Conservation (phyloP, 805 yeast genomes). For the Sugiyamaella valdiviana region DNA sequence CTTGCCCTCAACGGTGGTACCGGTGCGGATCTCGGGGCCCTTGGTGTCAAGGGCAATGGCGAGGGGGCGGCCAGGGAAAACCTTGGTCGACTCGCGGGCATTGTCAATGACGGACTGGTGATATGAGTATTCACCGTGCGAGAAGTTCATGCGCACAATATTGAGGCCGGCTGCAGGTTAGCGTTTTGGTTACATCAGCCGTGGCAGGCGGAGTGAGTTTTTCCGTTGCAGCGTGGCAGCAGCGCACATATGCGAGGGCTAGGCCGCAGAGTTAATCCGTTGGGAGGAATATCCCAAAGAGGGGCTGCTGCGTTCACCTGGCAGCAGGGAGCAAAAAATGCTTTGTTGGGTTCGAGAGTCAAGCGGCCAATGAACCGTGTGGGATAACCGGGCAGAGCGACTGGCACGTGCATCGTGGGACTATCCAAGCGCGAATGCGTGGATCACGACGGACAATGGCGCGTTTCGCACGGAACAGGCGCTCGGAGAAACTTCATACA, state of each 20-base stretch:
- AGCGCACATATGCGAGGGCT: not conserved
- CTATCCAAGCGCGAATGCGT: too few species aligned
- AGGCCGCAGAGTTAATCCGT: not conserved
- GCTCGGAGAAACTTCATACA: too few species aligned
- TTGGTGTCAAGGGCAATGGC: slow-evolving; percentile 98
- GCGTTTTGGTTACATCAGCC: not conserved
- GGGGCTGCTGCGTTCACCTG: not conserved
- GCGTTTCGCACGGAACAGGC: too few species aligned
- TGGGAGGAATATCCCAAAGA: not conserved
- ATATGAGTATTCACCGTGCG: slow-evolving; percentile 97
- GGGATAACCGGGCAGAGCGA: not conserved
- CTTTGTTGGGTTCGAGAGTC: not conserved
- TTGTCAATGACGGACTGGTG: slow-evolving; percentile 96
- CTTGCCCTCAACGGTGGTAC: slow-evolving; percentile 72
- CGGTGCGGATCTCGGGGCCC: slow-evolving; percentile 99
- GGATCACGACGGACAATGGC: too few species aligned
- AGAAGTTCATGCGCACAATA: slow-evolving; percentile 98
- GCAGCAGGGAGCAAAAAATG: not conserved
- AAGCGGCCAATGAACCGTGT: not conserved
- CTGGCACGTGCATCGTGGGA: not conserved
- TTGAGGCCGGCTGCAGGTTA: slow-evolving; percentile 70
- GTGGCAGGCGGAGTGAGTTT: not conserved
- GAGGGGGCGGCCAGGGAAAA: slow-evolving; percentile 91
- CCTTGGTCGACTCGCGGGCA: slow-evolving; percentile 86
- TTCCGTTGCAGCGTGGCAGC: not conserved